These are phyloP conservation scores for Sarcocystis neurona DNA, from an alignment of 169 alveolate genomes.

Conservation along the genomic window DNA sequence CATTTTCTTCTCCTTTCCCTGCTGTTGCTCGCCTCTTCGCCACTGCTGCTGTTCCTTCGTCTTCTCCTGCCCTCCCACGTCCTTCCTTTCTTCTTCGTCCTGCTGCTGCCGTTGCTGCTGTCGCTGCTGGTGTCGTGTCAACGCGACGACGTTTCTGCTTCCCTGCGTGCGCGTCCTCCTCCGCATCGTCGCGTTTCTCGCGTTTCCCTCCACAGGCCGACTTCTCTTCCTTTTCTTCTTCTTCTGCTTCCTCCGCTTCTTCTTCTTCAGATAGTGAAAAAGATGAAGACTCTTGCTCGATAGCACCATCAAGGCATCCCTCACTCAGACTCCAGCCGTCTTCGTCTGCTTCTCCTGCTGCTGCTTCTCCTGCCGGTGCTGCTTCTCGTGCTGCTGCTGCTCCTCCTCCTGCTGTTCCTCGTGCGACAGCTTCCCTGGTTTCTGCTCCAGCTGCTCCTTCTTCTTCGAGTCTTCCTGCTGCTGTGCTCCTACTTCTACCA, in stretches of 20 bases:
- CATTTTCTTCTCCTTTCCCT: background rate
- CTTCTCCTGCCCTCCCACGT: background rate
- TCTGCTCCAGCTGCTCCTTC: too few species aligned
- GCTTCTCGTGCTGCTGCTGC: background rate
- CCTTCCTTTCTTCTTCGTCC: background rate
- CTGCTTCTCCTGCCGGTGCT: background rate
- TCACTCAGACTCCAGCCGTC: background rate
- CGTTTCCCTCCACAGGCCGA: background rate
- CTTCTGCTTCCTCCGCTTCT: background rate
- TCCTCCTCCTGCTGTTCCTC: background rate
- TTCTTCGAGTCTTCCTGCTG: too few species aligned
- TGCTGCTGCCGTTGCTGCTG: background rate
- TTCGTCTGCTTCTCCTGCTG: background rate
- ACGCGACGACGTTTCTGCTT: background rate
- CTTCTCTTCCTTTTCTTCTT: background rate
- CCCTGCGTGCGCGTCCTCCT: background rate
- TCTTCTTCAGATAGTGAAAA: constrained; percentile 16
- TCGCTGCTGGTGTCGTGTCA: too few species aligned
- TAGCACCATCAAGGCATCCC: background rate
- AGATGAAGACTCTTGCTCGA: background rate
- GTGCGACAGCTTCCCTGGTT: background rate
- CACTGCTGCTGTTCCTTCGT: background rate
- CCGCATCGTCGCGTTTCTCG: background rate
- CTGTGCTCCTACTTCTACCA: too few species aligned
- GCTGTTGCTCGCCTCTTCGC: background rate